Conservation (phyloP, 2,329 filamentous ascomycete genomes). For the Cryphonectria naterciae region DNA sequence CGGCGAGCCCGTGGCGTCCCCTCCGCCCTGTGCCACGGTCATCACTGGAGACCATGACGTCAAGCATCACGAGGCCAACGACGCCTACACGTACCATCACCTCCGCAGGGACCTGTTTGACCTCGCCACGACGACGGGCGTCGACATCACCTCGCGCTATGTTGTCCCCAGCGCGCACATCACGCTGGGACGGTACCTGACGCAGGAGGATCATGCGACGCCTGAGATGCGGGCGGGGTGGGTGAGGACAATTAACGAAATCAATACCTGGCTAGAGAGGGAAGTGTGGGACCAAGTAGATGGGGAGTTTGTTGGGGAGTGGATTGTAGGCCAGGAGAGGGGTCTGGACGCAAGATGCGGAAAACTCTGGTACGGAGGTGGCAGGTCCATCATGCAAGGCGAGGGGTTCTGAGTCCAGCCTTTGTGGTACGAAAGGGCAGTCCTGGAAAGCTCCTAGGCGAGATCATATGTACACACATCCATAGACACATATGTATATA, state of each 20-base stretch:
- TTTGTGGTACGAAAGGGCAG: not conserved
- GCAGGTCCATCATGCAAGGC: slow-evolving; percentile 67
- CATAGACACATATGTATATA: not conserved
- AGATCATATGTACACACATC: not conserved
- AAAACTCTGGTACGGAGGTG: slow-evolving; percentile 84
- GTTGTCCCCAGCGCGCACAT: slow-evolving; percentile 89
- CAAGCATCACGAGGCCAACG: slow-evolving; percentile 44
- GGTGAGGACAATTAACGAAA: slow-evolving; percentile 70
- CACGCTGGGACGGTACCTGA: slow-evolving; percentile 82
- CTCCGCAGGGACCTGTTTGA: slow-evolving; percentile 78
- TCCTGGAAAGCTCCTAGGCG: not conserved
- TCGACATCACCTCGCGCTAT: slow-evolving; percentile 78
- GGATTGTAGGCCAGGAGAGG: slow-evolving; percentile 84
- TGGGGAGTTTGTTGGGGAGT: slow-evolving; percentile 64
- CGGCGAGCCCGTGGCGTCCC: slow-evolving; percentile 56
- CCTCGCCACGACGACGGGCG: slow-evolving; percentile 61
- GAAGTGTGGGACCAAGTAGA: slow-evolving; percentile 68
- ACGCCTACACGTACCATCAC: slow-evolving; percentile 87
- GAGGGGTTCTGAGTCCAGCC: slow-evolving; percentile 57
- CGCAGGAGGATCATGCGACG: slow-evolving; percentile 64
- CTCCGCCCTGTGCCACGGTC: slow-evolving; percentile 39
- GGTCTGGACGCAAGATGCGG: slow-evolving; percentile 79
- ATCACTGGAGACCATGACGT: slow-evolving; percentile 24
- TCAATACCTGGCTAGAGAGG: slow-evolving; percentile 75
- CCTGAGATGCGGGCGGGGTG: slow-evolving; percentile 64